phyloP scores from a whole-genome alignment of 2,329 filamentous ascomycete species.

The Fusarium setosum region DNA sequence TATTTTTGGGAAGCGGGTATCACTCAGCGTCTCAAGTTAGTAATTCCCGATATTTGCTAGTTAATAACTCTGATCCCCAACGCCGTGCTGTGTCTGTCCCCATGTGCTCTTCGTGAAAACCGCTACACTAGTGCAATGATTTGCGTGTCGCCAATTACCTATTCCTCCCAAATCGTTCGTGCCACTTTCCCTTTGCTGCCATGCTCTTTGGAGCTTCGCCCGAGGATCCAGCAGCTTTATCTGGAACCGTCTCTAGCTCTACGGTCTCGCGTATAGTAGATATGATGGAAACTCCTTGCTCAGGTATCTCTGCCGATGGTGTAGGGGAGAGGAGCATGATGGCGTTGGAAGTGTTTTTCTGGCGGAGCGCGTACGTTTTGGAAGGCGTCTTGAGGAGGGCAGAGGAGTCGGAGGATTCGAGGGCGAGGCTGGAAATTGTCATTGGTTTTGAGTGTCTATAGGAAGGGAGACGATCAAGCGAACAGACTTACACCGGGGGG shows the following conservation, averaged over 20 bases:
- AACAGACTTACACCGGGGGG: conserved; percentile 61
- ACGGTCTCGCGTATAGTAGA: conserved; percentile 71
- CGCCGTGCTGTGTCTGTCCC: neutral
- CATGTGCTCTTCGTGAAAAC: neutral
- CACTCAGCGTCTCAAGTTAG: neutral
- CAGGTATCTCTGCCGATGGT: conserved; percentile 29
- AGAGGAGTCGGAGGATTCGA: conserved; percentile 60
- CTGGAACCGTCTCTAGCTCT: conserved; percentile 63
- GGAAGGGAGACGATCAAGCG: neutral
- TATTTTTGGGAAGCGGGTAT: too few relatives aligned
- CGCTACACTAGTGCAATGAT: neutral
- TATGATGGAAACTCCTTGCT: conserved; percentile 58
- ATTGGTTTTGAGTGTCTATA: neutral
- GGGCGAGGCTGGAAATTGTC: conserved; percentile 53
- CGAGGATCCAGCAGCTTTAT: conserved; percentile 41
- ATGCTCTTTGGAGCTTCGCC: conserved; percentile 39
- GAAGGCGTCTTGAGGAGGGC: conserved; percentile 64
- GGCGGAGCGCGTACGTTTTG: conserved; percentile 68
- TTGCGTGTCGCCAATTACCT: conserved; percentile 48
- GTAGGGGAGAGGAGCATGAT: conserved; percentile 64
- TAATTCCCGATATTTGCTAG: neutral
- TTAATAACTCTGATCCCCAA: neutral
- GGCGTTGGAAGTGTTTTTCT: conserved; percentile 77
- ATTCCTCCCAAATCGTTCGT: conserved; percentile 66
- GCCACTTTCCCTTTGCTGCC: conserved; percentile 64